Evolutionary conservation across 208 protist genomes (phyloP).

Genomic region (Crithidia fasciculata): DNA sequence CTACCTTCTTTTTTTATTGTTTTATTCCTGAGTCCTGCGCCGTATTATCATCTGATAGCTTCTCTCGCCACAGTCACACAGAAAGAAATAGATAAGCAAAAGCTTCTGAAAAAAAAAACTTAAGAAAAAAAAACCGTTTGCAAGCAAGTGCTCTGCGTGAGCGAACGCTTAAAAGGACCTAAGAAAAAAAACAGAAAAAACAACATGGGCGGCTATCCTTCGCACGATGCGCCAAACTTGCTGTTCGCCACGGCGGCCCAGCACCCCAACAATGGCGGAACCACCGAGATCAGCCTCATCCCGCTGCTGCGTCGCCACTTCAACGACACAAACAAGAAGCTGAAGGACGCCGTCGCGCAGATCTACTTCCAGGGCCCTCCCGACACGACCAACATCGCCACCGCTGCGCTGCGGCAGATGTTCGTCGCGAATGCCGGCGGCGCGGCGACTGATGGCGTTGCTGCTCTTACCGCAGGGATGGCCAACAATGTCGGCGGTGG

Average conservation of each 20-base stretch:
- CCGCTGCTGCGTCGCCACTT: conserved; percentile 85
- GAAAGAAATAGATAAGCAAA: not conserved
- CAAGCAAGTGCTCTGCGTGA: no score
- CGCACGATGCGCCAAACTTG: conserved; percentile 82
- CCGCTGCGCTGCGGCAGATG: conserved; percentile 29
- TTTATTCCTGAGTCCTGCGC: no score
- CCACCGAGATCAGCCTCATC: conserved; percentile 78
- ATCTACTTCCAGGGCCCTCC: conserved; percentile 54
- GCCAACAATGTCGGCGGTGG: no score
- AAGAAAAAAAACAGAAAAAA: not conserved
- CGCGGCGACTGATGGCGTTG: not conserved
- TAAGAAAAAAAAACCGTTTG: no score
- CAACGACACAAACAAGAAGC: conserved; percentile 72
- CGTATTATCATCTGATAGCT: no score
- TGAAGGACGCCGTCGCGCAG: conserved; percentile 66
- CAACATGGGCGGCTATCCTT: conserved; percentile 85
- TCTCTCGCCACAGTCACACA: no score
- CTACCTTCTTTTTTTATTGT: no score
- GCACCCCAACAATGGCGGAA: conserved; percentile 43
- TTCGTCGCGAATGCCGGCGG: not conserved
- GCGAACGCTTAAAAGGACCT: not conserved
- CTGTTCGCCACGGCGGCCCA: conserved; percentile 81
- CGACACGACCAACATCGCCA: conserved; percentile 35
- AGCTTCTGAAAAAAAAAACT: no score
- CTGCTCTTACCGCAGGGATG: no score